Evolutionary conservation across 495 filamentous ascomycete genomes (phyloP), one percentile per base, ranked within the genome.

Genomic region (Talaromyces ruber): DNA sequence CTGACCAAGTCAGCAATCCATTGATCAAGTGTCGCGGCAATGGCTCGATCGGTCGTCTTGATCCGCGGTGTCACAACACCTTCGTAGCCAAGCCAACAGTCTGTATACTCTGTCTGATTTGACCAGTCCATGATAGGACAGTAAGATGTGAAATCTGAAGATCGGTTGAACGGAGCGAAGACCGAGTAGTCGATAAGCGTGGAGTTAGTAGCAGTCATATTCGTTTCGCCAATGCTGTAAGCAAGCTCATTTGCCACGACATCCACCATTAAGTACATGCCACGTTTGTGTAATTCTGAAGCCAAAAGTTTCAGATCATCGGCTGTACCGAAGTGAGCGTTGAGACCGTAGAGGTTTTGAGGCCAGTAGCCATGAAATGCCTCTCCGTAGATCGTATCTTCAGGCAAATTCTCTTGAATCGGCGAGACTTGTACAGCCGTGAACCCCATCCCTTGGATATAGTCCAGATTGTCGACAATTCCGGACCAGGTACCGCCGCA

Each of bases 391-490:
- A 65, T 64, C 4, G 76, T 80, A 14, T 75, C 69, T 0, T 73
- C 71, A 1, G 79, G 72, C 22, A 88, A 69, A 61, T 88, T 82
- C 60, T 80, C 72, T 30, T 85, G 82, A 16, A 91, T 72, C 0
- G 88, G 88, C 0, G 86, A 88, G 62, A 90, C 91, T 84, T 86
- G 89, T 37, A 91, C 74, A 11, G 88, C 87, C 51, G 84, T 85
- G 62, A 91, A 91, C 14, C 88, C 87, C 78, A 91, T 84, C 47
- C 78, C 75, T 64, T 89, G 79, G 64, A 91, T 71, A 58, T 74
- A 74, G 58, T 74, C 71, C 2, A 74, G 64, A 5, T 65, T 81
- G 32, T 84, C 78, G 55, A 84, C 82, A 53, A 92, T 78, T 2
- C 87, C 89, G 50, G 71, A 69, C 74, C 82, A 91, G 8, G 83